A percentile compares a stretch with the other conserved stretches of the same genome.
Evolutionary conservation across 2,329 filamentous ascomycete genomes (phyloP).

Genomic region (Penicillium sp.): DNA sequence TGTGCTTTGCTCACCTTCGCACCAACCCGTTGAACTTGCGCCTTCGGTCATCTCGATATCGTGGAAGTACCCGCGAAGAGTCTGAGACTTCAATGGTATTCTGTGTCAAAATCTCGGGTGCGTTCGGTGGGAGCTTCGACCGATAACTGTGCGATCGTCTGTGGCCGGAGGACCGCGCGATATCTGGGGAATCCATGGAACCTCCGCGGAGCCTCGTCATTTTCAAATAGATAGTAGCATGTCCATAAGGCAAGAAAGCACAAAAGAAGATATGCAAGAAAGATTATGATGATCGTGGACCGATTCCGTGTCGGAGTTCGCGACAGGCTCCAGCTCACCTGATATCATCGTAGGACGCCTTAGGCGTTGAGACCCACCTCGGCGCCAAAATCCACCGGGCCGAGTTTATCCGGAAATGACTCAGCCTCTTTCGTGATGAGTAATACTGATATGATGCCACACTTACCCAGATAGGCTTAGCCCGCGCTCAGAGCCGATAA

Average conservation of each 20-base stretch:
- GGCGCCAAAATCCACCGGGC: not conserved
- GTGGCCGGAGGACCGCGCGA: slow-evolving; percentile 26
- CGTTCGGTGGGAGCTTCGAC: slow-evolving; percentile 43
- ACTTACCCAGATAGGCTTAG: slow-evolving; percentile 4
- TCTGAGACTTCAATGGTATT: slow-evolving; percentile 44
- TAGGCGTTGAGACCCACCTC: slow-evolving; percentile 11
- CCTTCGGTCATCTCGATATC: slow-evolving; percentile 43
- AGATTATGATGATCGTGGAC: not conserved
- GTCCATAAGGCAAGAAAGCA: slow-evolving; percentile 13
- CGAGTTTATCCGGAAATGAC: slow-evolving; percentile 2
- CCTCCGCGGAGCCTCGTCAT: slow-evolving; percentile 48
- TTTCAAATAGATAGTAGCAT: slow-evolving; percentile 30
- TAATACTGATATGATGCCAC: not conserved
- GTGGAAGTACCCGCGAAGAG: slow-evolving; percentile 37
- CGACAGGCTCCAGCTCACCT: slow-evolving; percentile 16
- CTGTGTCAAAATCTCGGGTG: slow-evolving; percentile 40
- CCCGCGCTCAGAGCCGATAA: slow-evolving; percentile 3
- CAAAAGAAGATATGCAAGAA: not conserved
- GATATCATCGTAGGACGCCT: slow-evolving; percentile 27
- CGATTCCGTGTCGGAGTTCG: not conserved
- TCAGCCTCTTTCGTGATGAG: not conserved
- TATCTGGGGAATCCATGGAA: slow-evolving; percentile 36
- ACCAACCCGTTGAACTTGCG: slow-evolving; percentile 61
- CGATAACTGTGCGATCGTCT: slow-evolving; percentile 33
- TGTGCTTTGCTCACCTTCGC: slow-evolving; percentile 56